Base-by-base conservation (phyloP, 805 yeast genomes). In the Ogataea pini region DNA sequence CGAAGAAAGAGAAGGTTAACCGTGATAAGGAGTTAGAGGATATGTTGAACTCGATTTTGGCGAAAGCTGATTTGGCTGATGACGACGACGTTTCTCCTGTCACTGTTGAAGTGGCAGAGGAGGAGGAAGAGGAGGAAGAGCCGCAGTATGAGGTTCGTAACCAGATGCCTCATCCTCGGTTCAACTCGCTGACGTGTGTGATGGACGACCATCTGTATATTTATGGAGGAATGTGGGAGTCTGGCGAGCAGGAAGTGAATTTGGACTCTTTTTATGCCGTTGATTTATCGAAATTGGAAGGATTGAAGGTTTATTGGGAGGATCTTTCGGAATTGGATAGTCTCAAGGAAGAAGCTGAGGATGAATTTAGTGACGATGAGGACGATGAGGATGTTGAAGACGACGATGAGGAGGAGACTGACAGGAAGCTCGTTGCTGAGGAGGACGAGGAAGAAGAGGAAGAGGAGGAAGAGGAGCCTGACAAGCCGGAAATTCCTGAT, bases 221-320 rank as follows among this genome's bases (percentile, higher is more conserved):
- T 8, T 90, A 78, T 62, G 96, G 97, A 19, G 99, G 98, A 57
- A 79, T 84, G 36, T 92, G 85, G 83, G 98, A 94, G 64, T 70
- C 77, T 25, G 96, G 91, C 3, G 98, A 94, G 44, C 84, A 78
- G 51, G 99, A 92, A 64, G 87, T 77, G 64, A 79, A 80, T 36
- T 76, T 94, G 57, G 96, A 92, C 64, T 85, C 96, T 7, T 78
- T 92, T 64, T 94, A 92, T 61, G 77, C 91, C 22, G 74, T 94
- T 40, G 97, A 94, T 69, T 72, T 92, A 55, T 89, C 88, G 33
- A 88, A 84, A 61, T 70, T 91, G 43, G 96, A 92, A 62, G 97
- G 97, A 13, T 82, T 89, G 46, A 86, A 82, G 57, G 87, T 89
- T 0, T 82, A 78, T 55, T 92, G 98, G 97, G 98, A 92, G 67